These are phyloP conservation scores for Cryptosporidium viatorum DNA, from an alignment of 169 alveolate genomes.

Conservation along the genomic window DNA sequence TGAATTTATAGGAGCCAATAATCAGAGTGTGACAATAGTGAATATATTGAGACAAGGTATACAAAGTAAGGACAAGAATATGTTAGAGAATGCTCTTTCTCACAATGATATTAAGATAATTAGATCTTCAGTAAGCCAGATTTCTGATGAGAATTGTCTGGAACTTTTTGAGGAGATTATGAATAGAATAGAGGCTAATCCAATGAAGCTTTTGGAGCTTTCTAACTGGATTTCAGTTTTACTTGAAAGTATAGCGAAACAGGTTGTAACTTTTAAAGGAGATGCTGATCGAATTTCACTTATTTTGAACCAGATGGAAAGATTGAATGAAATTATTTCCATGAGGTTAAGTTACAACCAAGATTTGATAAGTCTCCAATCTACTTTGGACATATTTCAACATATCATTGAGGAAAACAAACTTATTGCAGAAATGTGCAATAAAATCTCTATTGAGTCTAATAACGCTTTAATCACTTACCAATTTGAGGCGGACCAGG, in stretches of 20 bases:
- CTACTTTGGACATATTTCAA: conserved; percentile 43
- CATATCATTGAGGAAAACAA: conserved; percentile 55
- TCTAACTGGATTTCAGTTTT: conserved; percentile 33
- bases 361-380: conserved; percentile 49
- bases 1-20: not conserved
- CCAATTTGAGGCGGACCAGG: conserved; percentile 34
- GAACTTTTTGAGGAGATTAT: conserved; percentile 62
- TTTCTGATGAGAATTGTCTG: conserved; percentile 5
- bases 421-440: conserved; percentile 30
- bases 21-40: conserved; percentile 35
- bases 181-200: conserved; percentile 50
- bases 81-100: conserved; percentile 56
- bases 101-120: conserved; percentile 15
- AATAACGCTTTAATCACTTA: conserved; percentile 55
- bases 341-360: conserved; percentile 53
- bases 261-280: not conserved
- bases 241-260: conserved; percentile 5
- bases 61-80: conserved; percentile 52
- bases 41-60: conserved; percentile 46
- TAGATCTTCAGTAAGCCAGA: conserved; percentile 4
- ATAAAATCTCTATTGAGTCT: conserved; percentile 46
- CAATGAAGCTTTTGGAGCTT: conserved; percentile 60
- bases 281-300: not conserved
- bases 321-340: conserved; percentile 49
- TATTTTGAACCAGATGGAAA: conserved; percentile 51